These are phyloP conservation scores for Paradendryphiella salina DNA, from an alignment of 2,329 filamentous ascomycete species.

Conservation along the genomic window DNA sequence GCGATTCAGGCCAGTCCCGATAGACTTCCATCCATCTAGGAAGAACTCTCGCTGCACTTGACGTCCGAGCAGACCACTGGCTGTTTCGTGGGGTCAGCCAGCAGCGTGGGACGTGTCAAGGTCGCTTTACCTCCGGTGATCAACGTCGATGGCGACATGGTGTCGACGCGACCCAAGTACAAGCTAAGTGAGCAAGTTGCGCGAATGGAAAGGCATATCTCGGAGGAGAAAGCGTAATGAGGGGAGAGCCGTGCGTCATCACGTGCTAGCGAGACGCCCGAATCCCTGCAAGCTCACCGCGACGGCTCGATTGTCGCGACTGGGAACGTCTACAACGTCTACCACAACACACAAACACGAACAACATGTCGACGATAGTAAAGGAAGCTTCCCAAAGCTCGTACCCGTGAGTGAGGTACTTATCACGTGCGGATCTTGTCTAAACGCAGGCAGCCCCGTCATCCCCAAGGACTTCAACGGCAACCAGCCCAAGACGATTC, in stretches of 20 bases:
- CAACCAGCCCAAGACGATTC: conserved; percentile 86
- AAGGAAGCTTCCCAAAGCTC: conserved; percentile 74
- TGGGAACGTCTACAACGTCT: conserved; percentile 8
- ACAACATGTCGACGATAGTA: conserved; percentile 81
- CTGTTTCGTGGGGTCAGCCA: conserved; percentile 28
- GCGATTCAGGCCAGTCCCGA: conserved; percentile 64
- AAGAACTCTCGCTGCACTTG: conserved; percentile 75
- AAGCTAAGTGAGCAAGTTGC: not conserved
- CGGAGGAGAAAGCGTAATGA: not conserved
- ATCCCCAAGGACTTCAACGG: conserved; percentile 82
- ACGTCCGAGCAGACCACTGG: conserved; percentile 80
- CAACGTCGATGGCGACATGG: conserved; percentile 61
- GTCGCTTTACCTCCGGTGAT: conserved; percentile 68
- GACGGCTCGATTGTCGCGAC: conserved; percentile 16
- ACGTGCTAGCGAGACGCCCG: conserved; percentile 13
- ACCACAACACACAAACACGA: conserved; percentile 10
- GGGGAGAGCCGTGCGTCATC: conserved; percentile 4
- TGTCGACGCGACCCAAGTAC: not conserved
- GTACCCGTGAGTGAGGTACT: conserved; percentile 57
- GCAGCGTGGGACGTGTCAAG: conserved; percentile 4
- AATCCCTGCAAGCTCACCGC: conserved; percentile 15
- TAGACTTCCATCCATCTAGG: conserved; percentile 59
- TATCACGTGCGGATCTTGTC: not conserved
- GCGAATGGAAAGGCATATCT: not conserved
- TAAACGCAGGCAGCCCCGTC: conserved; percentile 60